Base-by-base conservation (phyloP, 495 filamentous ascomycete genomes). In the Pseudotulostoma volvatum region DNA sequence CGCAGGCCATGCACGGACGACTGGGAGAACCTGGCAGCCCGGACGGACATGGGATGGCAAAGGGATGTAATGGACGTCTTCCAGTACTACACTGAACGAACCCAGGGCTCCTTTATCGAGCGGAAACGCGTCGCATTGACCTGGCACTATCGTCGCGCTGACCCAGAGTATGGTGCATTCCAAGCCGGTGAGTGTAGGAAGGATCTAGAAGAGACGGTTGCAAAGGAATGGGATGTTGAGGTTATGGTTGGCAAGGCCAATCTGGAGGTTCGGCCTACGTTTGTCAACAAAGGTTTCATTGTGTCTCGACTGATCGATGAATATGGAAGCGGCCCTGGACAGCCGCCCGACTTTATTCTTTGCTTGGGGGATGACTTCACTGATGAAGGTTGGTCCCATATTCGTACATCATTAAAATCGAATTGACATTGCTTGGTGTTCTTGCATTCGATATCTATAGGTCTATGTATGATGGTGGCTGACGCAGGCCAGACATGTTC, bases 201-300 rank as follows among this genome's bases (percentile, higher is more conserved):
- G 45, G 69, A 81, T 31, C 68, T 95, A 20, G 76, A 85, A 50
- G 63, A 68, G 3, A 81, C 76, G 0, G 78, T 94, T 5, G 74
- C 61, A 33, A 77, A 73, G 50, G 72, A 72, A 18, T 92, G 76
- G 70, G 82, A 87, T 34, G 82, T 96, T 8, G 86, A 94, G 49
- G 84, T 96, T 31, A 95, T 94, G 81, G 67, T 76, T 0, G 90
- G 90, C 36, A 97, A 96, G 55, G 86, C 86, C 37, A 94, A 95
- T 49, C 67, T 96, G 5, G 90, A 96, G 54, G 85, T 94, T n/a
- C 76, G 90, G 9, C 86, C 87, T n/a, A 84, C 70, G 1, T 86
- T 87, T 50, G 81, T 97, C 56, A 95, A 94, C 65, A 97, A 96
- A 57, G 90, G 90, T 1, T 84, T 85, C 59, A 93, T 94, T 40